Evolutionary conservation across 192 early-diverging fungal genomes (phyloP), one percentile per base, ranked within the genome.

Genomic region (Umbelopsis ramanniana): DNA sequence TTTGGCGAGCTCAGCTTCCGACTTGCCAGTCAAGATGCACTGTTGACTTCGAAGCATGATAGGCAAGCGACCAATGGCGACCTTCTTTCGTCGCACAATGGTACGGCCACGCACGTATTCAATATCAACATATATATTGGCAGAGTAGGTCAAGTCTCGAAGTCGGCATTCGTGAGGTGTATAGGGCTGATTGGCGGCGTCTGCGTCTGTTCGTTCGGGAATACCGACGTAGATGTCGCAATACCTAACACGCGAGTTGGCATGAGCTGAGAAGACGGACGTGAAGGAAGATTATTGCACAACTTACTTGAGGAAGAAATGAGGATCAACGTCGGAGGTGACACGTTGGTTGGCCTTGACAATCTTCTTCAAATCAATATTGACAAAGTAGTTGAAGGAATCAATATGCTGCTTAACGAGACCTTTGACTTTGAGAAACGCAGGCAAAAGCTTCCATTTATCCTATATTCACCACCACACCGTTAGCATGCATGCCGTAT

Each of bases 361-460:
- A 70, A 99, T 99, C 74, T 96, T 93, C 79, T 95, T 91, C 68
- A 99, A 81, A 66, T 96, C 98, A 6, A 92, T 92, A 72, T 98
- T 91, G 70, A 99, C 87, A 85, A 98, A 99, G 79, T 97, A 98
- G 85, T 99, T 97, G 84, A 97, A 99, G 9, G 98, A 99, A 81
- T 99, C 98, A 71, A 98, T 90, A 79, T 99, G 98, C 79, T 99
- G 98, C 81, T 98, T 98, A 66, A 99, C 93, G 22, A 99, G 88
- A 70, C 98, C 98, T 73, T 97, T 97, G 35, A 96, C 93, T 77
- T 96, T 95, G 38, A 99, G 82, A 79, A 97, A 99, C 0, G 98
- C 96, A 5, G 98, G 98, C 21, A 99, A 84, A 46, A 99, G 85
- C 77, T 96, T 88, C 97, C 98, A 99, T 77, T 99, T 99, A 84